Evolutionary conservation across 2,329 filamentous ascomycete species (phyloP).

Genomic region (Botryotinia calthae): DNA sequence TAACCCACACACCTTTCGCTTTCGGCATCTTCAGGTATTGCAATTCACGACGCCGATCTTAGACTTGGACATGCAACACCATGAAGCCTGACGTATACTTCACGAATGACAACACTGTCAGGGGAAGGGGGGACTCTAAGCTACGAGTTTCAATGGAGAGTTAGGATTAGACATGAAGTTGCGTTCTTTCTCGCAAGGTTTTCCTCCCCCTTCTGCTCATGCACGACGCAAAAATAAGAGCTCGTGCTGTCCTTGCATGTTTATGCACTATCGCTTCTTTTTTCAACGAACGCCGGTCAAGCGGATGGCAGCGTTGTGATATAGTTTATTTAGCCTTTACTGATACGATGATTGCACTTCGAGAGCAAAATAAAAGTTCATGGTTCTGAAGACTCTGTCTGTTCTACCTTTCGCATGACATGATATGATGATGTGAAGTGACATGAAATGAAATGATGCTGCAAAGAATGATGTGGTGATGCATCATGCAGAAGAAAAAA

Average conservation of each 20-base stretch:
- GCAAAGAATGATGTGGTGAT: background rate
- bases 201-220: conserved; percentile 14
- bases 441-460: background rate
- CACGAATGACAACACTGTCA: background rate
- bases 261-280: conserved; percentile 14
- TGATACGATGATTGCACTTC: background rate
- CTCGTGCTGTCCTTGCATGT: conserved; percentile 16
- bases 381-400: background rate
- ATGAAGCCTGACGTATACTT: background rate
- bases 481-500: conserved; percentile 2
- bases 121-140: background rate
- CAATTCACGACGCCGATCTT: background rate
- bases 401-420: background rate
- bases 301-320: conserved; percentile 5
- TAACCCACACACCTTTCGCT: conserved; percentile 16
- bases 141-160: conserved; percentile 10
- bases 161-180: conserved; percentile 16
- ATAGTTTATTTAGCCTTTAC: background rate
- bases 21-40: background rate
- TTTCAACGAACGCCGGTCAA: background rate
- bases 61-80: background rate
- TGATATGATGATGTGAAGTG: background rate
- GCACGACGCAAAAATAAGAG: conserved; percentile 14
- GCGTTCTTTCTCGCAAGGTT: background rate
- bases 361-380: conserved; percentile 12